Evolutionary conservation across 2,329 filamentous ascomycete genomes (phyloP), one percentile per base, ranked within the genome.

Genomic region (Cladosporium sp.): DNA sequence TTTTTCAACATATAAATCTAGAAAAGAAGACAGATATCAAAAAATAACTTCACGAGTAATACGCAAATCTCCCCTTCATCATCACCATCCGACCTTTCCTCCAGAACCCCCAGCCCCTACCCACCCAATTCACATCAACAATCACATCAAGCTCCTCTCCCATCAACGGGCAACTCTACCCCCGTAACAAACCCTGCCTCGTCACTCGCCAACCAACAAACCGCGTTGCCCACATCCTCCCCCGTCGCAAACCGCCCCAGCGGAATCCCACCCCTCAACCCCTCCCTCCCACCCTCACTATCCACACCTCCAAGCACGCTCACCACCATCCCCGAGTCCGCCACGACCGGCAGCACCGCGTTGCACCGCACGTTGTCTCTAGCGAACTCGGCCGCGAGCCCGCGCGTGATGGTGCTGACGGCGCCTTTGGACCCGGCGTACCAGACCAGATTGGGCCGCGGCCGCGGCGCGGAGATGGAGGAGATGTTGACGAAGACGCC

Each of bases 401-500:
- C 70, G 64, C 67, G 69, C 57, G 70, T 72, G 37, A 74, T 68
- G 8, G 70, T 56, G 7, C 64, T 69, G 21, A 75, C 72, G 5
- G 72, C 72, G 16, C 70, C 73, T 66, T 74, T 75, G 10, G 63
- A 67, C 10, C 70, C 72, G 5, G 71, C 72, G 56, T 75, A 75
- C 72, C 72, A 75, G 21, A 74, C 72, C 1, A 75, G 57, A 37
- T 71, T 72, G 8, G 73, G 72, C 7, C 73, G 59, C 4, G 72
- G 72, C 3, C 71, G 64, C 3, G 67, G 64, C 1, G 70, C 73
- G 21, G 69, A 70, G 62, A 74, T 74, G 11, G 69, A 71, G 23
- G 68, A 70, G 55, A 75, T 72, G 62, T 75, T 76, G 29, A 75
- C 66, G 46, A 73, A 72, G 29, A 72, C 71, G 28, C 74, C 72